These are phyloP conservation scores for Globisporangium lucens DNA, from an alignment of 352 stramenopile species.

Conservation along the genomic window DNA sequence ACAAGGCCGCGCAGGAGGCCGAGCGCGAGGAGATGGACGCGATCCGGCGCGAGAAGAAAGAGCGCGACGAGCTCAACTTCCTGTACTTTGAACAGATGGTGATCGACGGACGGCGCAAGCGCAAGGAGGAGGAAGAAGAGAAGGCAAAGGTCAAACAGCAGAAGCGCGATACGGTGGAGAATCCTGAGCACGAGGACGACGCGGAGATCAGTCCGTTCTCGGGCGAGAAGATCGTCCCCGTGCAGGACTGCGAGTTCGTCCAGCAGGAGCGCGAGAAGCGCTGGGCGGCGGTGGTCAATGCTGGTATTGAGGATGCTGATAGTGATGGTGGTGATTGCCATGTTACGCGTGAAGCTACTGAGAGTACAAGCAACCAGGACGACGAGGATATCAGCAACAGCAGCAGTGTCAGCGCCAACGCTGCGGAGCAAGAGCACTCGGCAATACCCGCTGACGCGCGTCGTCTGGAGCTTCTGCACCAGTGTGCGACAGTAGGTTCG, in stretches of 20 bases:
- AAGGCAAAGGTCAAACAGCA: slow-evolving; percentile 8
- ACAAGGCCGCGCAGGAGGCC: slow-evolving; percentile 78
- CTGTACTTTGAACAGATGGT: slow-evolving; percentile 88
- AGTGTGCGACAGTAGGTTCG: slow-evolving; percentile 65
- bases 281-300: slow-evolving; percentile 64
- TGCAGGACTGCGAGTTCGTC: slow-evolving; percentile 61
- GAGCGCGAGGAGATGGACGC: slow-evolving; percentile 84
- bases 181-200: slow-evolving; percentile 12
- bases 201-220: slow-evolving; percentile 64
- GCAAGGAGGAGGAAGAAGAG: slow-evolving; percentile 25
- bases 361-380: slow-evolving; percentile 7
- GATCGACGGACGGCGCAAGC: slow-evolving; percentile 57
- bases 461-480: slow-evolving; percentile 58
- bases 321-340: slow-evolving; percentile 24
- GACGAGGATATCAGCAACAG: background rate
- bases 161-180: slow-evolving; percentile 15
- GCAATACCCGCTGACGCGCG: slow-evolving; percentile 49
- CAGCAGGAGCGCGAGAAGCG: slow-evolving; percentile 58
- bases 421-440: background rate
- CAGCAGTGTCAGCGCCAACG: background rate
- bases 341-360: background rate
- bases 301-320: slow-evolving; percentile 21
- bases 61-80: slow-evolving; percentile 85
- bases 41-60: slow-evolving; percentile 86
- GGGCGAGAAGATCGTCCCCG: slow-evolving; percentile 62